Base-by-base conservation (phyloP, 345 rosid genomes). In the Capsella bursapastoris region DNA sequence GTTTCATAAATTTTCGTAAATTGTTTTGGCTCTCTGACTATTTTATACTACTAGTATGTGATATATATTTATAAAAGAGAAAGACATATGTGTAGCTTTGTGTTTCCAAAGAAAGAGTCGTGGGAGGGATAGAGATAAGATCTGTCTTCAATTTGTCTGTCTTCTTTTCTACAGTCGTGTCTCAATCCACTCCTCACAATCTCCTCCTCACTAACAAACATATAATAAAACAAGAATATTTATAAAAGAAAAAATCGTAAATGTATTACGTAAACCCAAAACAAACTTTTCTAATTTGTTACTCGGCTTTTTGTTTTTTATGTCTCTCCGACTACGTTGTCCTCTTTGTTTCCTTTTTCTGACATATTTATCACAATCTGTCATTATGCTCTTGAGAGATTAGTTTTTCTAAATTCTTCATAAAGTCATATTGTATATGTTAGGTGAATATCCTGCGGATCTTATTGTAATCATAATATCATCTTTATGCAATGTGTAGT, bases 111-210 rank as follows among this genome's bases (percentile, higher is more conserved):
- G 75, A 55, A 31, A 70, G 78, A 68, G 74, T 75, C 74, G 74
- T 75, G 79, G 79, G 79, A 70, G 38, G 66, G 67, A 66, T 71
- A 71, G 64, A 71, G 81, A 71, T 78, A 78, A 78, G 81, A 78
- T 66, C 62, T 71, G 77, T 71, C 71, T 61, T 62, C 62, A 57
- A 57, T 57, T 37, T 64, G 72, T 70, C 76, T 70, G 76, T 37
- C 70, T 55, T 57, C 47, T 64, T 52, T 22, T 63, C 58, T 49
- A 65, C 51, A 15, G 73, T 71, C 77, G 81, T 78, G 81, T 78
- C 58, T 78, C 73, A 78, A 66, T 66, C 77, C 73, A 50, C 68
- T 58, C 80, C 76, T 77, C 80, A 64, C 67, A 77, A 65, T 77
- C 50, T 66, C 22, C 11, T 22, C 64, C 27, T 58, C 73, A 41